phyloP scores from a whole-genome alignment of 148 eudicot genomes.

The Amaranthus cruentus region DNA sequence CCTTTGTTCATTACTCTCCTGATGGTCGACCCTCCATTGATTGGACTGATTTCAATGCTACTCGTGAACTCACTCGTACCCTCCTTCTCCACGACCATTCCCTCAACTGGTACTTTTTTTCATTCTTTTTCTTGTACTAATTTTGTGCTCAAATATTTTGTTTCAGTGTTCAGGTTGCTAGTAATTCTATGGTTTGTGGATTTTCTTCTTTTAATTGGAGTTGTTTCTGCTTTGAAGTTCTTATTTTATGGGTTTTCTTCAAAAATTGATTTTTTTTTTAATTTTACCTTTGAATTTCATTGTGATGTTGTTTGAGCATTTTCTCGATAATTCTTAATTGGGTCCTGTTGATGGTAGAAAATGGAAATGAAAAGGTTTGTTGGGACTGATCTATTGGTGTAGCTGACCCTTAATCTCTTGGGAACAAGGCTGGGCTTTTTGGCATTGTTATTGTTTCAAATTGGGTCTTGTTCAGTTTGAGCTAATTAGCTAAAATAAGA shows the following conservation, averaged over 20 bases:
- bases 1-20: slow-evolving; percentile 55
- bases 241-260: neutral
- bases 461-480: neutral
- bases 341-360: no score
- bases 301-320: neutral
- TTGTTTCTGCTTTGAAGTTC: neutral
- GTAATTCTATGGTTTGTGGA: slow-evolving; percentile 5
- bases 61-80: slow-evolving; percentile 77
- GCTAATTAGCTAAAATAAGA: neutral
- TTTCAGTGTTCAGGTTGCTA: slow-evolving; percentile 2
- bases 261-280: no score
- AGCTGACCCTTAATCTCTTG: no score
- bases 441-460: no score
- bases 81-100: slow-evolving; percentile 79
- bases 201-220: neutral
- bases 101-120: slow-evolving; percentile 48
- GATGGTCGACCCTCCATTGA: slow-evolving; percentile 63
- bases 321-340: no score
- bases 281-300: neutral
- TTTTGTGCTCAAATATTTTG: neutral
- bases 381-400: no score
- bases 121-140: neutral
- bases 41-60: slow-evolving; percentile 92
- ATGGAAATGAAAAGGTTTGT: no score
- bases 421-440: no score